These are phyloP conservation scores for Penicillium turbatum DNA, from an alignment of 495 filamentous ascomycete genomes.

Conservation along the genomic window DNA sequence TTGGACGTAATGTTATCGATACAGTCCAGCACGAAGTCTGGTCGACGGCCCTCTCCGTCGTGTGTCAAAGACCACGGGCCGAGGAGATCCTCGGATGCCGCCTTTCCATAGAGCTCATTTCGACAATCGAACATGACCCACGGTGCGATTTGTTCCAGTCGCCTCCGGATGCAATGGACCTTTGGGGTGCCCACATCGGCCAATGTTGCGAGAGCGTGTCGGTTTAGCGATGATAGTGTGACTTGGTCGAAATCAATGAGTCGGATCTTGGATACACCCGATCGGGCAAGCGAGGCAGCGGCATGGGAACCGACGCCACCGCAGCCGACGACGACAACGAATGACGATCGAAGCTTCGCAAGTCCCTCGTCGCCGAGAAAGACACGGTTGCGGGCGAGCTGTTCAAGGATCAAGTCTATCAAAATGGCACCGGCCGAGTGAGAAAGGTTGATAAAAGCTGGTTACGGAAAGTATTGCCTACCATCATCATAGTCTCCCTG, in stretches of 20 bases:
- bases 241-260: conserved; percentile 99
- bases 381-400: conserved; percentile 88
- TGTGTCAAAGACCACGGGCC: conserved; percentile 50
- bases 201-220: conserved; percentile 90
- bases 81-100: conserved; percentile 60
- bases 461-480: conserved; percentile 21
- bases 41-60: conserved; percentile 54
- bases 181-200: conserved; percentile 95
- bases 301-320: conserved; percentile 95
- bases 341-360: conserved; percentile 68
- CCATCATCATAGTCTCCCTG: conserved; percentile 90
- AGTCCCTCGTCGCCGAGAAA: conserved; percentile 85
- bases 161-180: conserved; percentile 72
- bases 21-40: conserved; percentile 89
- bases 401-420: conserved; percentile 84
- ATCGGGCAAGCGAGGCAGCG: conserved; percentile 78
- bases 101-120: conserved; percentile 75
- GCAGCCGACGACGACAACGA: conserved; percentile 85
- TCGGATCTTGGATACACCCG: conserved; percentile 79
- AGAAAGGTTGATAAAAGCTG: not conserved
- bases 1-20: conserved; percentile 99
- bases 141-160: conserved; percentile 79
- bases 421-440: conserved; percentile 6
- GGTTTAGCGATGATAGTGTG: conserved; percentile 84
- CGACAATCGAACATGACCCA: conserved; percentile 88